Base-by-base conservation (phyloP, 768 basidiomycete genomes). In the Arthromyces matolae region DNA sequence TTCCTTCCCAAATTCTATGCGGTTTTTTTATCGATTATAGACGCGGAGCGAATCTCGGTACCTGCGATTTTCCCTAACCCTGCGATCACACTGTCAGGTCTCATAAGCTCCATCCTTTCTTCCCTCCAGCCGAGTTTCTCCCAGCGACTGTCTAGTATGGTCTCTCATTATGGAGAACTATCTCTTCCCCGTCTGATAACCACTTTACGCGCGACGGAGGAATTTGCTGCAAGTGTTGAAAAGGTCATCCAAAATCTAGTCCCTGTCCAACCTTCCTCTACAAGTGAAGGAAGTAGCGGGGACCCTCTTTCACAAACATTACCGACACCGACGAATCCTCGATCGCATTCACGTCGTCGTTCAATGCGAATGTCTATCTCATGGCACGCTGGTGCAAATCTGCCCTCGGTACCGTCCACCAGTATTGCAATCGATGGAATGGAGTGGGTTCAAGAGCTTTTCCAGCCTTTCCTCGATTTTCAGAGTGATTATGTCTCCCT, bases 381-480 rank as follows among this genome's bases (percentile, higher is more conserved):
- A 14, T 76, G 76, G 68, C 72, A 80, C 19, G 66, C 77, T 27
- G 70, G 68, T 31, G 65, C 68, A 47, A 59, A 63, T 42, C 61
- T 68, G 14, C 44, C 66, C 4, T 60, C 70, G 1, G 57, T 59
- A 34, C 41, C 39, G 16, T 51, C 57, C 10, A 67, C 62, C 31
- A 47, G 60, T 32, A 31, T 60, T 19, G 40, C 60, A 8, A 44
- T 59, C 16, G 73, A 76, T 36, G 67, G 64, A 24, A 62, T 78
- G 55, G 83, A 85, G 49, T 98, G 96, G 96, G 93, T 97, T 59
- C 85, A 84, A 46, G 84, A 87, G 42, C 71, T 99, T 13, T 96
- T 93, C 62, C 93, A 94, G 61, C 92, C 95, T 2, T 98, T 97
- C 70, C 75, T 95, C 20, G 89, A 94, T 57, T 86, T 86, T 52